Evolutionary conservation across 257 asterid genomes (phyloP), one percentile per base, ranked within the genome.

Genomic region (Nicotiana obtusifolia): DNA sequence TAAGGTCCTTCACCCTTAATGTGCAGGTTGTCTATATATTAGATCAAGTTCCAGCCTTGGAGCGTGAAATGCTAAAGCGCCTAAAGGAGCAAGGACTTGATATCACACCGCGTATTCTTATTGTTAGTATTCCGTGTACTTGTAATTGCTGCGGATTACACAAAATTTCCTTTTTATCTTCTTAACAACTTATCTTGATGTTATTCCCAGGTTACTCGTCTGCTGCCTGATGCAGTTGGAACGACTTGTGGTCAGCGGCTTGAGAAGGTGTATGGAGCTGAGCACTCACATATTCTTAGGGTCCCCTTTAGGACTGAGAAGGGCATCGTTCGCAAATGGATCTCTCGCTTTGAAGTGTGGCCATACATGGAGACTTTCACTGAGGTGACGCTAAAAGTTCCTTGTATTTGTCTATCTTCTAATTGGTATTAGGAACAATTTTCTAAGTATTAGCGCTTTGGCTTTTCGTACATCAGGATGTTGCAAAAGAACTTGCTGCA

Each of bases 181-280:
- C 7, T 62, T 44, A 17, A 17, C 77, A 1, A 64, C 4, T 49
- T 19, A 24, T 78, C 14, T 5, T 37, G 14, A 20, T 37, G 47
- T 35, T 64, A n/a, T 61, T 83, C 11, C 26, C 22, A 96, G 99
- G 93, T 96, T 61, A 96, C 99, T 87, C 91, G 99, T 62, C 83
- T 96, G 87, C 93, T 96, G 5, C 99, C 99, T 5, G 99, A 94
- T 87, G 98, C 98, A 24, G 97, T 89, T 28, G 99, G 99, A 76
- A 96, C 99, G 65, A 96, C 99, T 64, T 96, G 99, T 8, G 97
- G 95, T 3, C 98, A 96, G 69, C 88, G 92, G 2, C 93, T 96
- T 7, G 98, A 96, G 87, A 94, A 96, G 81, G 99, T 96, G 10
- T 92, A 82, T 53, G 97, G 97, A 78, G 66, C 99, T 0, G 98